Conservation (phyloP, 225 moss, liverwort and hornwort species). For the Physcomitrium patens region DNA sequence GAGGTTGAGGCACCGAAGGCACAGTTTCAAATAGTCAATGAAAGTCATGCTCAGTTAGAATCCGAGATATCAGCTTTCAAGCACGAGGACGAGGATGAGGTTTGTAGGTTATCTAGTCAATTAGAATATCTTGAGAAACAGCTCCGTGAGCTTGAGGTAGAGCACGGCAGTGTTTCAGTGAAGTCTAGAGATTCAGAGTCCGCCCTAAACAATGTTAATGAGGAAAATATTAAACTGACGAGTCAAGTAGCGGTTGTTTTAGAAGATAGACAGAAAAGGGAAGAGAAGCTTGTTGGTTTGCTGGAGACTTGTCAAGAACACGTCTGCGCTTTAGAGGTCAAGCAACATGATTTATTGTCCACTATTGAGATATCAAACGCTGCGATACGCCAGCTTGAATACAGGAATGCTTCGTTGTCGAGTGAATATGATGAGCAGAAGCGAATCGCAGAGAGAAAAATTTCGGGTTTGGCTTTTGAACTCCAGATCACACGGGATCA, state of each 20-base stretch:
- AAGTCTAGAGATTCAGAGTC: constrained; percentile 22
- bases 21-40: constrained; percentile 19
- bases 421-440: constrained; percentile 35
- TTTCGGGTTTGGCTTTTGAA: constrained; percentile 37
- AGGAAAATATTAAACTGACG: constrained; percentile 23
- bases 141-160: constrained; percentile 31
- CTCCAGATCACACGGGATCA: constrained; percentile 32
- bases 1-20: constrained; percentile 15
- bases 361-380: constrained; percentile 34
- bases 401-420: constrained; percentile 28
- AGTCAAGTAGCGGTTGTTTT: constrained; percentile 25
- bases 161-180: constrained; percentile 15
- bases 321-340: constrained; percentile 20
- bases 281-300: constrained; percentile 26
- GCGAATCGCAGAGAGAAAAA: constrained; percentile 25
- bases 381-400: constrained; percentile 25
- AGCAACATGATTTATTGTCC: constrained; percentile 26
- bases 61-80: constrained; percentile 26
- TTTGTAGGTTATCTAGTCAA: constrained; percentile 26
- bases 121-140: constrained; percentile 26
- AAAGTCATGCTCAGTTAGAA: constrained; percentile 27
- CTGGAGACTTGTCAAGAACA: constrained; percentile 16
- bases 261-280: constrained; percentile 34
- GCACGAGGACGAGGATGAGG: constrained; percentile 32
- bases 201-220: constrained; percentile 19